Percentiles rank a stretch among this genome's conserved stretches.
Conservation (phyloP, 176 grass and related monocot genomes). For the Oryza meridionalis region DNA sequence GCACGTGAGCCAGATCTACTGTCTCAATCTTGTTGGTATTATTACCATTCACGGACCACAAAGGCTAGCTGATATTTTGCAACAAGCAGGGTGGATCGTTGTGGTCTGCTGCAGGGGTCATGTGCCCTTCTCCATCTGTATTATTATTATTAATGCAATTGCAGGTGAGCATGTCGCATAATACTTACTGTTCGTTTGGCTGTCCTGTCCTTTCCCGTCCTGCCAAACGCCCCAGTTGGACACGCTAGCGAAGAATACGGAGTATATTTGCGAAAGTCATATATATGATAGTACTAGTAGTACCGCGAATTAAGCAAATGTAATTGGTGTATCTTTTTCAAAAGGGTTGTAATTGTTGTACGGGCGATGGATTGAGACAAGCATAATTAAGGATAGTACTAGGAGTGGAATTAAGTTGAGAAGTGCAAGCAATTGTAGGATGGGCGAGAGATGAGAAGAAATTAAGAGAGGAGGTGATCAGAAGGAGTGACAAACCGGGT, state of each 20-base stretch:
- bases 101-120: neutral
- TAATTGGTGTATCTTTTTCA: neutral
- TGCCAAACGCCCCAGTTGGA: neutral
- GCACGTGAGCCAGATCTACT: neutral
- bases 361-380: neutral
- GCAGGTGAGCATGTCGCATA: neutral
- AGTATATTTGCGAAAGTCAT: neutral
- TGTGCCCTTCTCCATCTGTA: neutral
- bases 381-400: neutral
- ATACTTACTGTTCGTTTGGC: neutral
- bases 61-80: neutral
- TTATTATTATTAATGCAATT: neutral
- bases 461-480: neutral
- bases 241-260: neutral
- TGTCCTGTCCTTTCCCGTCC: neutral
- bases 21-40: neutral
- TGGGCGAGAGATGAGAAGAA: neutral
- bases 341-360: neutral
- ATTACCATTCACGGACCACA: neutral
- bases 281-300: too few relatives aligned
- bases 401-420: too few relatives aligned
- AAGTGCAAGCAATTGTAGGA: too few relatives aligned
- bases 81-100: neutral
- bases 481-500: conserved; percentile 61
- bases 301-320: too few relatives aligned